phyloP scores from a whole-genome alignment of 2,329 filamentous ascomycete species.

The Pseudogymnoascus sp. region DNA sequence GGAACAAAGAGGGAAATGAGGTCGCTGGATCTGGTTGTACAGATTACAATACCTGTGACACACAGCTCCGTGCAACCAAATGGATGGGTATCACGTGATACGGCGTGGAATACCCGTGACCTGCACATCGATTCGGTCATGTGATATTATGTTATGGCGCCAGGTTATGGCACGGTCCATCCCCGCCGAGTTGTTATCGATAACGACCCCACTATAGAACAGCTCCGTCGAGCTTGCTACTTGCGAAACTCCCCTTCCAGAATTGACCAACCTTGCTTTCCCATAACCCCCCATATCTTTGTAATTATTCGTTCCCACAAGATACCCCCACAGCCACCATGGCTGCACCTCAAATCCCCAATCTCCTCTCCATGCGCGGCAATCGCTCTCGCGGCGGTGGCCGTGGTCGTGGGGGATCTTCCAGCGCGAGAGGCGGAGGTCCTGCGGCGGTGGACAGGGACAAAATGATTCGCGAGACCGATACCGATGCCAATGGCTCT shows the following conservation, averaged over 20 bases:
- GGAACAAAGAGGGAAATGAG: not conserved
- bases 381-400: conserved; percentile 37
- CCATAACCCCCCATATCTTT: not conserved
- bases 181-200: not conserved
- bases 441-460: conserved; percentile 42
- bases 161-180: no score
- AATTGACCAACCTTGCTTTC: not conserved
- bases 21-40: not conserved
- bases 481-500: conserved; percentile 83
- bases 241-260: not conserved
- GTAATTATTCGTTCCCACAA: not conserved
- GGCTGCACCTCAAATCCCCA: conserved; percentile 53
- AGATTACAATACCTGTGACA: no score
- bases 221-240: not conserved
- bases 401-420: conserved; percentile 22
- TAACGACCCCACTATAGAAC: not conserved
- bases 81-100: not conserved
- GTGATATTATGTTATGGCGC: no score
- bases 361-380: conserved; percentile 55
- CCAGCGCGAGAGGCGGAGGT: conserved; percentile 11
- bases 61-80: not conserved
- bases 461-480: conserved; percentile 74
- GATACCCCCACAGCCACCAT: not conserved
- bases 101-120: not conserved
- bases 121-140: not conserved